Evolutionary conservation across 2,329 filamentous ascomycete species (phyloP), one percentile per base, ranked within the genome.

Genomic region (Xylaria arbuscula): DNA sequence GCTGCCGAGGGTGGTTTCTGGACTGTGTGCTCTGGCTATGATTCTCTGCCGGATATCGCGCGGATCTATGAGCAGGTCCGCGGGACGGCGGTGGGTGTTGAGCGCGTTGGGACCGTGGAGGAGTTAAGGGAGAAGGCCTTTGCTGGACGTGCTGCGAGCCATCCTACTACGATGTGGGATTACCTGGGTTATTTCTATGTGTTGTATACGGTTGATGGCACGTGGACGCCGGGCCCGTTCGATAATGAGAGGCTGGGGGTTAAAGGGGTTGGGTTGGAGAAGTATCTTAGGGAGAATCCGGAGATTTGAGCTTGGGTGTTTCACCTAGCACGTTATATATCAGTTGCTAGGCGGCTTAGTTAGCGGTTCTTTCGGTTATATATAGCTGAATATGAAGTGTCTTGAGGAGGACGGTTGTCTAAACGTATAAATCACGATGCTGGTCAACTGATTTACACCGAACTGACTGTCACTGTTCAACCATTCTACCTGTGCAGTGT

Each of bases 121-220:
- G 72, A 69, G 11, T 60, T 73, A 13, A 63, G 69, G 34, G 48
- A 69, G 50, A 54, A 61, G 38, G 68, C 72, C 28, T 9, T 68
- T 47, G 57, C 64, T 51, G 69, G 59, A 11, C 67, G 66, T 10
- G 55, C 66, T 1, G 54, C 34, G 36, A 58, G 66, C 36, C 40
- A 64, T 19, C 70, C 66, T 47, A 63, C 24, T 19, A 60, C 56
- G 24, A 66, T 72, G 56, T 72, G 71, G 68, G 60, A 72, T 32
- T 73, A 72, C 54, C 72, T 72, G 13, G 68, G 71, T 1, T 74
- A 70, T 48, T 71, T 72, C 62, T 72, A 72, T 17, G 34, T 70
- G 47, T 42, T 68, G 38, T 72, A 34, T 28, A 62, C 60, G 3
- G 66, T 61, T 4, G 68, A 74, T 51, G 68, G 71, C 3, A 72